These are phyloP conservation scores for Serendipita vermifera DNA, from an alignment of 768 basidiomycete genomes.

Conservation along the genomic window DNA sequence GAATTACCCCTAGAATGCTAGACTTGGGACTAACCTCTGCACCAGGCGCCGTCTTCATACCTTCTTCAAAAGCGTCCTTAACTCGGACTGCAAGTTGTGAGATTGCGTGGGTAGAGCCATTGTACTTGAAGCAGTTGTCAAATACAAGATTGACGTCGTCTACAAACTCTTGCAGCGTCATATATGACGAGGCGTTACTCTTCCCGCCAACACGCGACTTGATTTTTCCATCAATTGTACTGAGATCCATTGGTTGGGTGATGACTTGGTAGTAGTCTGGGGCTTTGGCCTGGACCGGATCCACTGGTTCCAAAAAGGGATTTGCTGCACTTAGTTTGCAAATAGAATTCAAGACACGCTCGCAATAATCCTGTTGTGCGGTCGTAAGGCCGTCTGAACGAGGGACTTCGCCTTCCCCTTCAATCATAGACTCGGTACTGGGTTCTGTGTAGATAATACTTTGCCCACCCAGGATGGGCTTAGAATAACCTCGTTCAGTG, in stretches of 20 bases:
- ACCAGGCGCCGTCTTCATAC: constrained; percentile 64
- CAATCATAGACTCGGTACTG: too few relatives aligned
- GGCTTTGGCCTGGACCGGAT: constrained; percentile 43
- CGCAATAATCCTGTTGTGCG: not conserved
- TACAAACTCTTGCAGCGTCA: constrained; percentile 86
- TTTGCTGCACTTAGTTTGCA: constrained; percentile 24
- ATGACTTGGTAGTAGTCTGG: constrained; percentile 89
- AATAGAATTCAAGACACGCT: not conserved
- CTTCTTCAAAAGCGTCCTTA: constrained; percentile 76
- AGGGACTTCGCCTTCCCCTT: too few relatives aligned
- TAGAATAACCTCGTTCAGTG: too few relatives aligned
- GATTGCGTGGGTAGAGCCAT: constrained; percentile 79
- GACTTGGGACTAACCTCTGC: constrained; percentile 46
- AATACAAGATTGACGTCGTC: constrained; percentile 93
- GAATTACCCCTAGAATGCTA: not conserved
- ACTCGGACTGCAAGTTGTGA: constrained; percentile 64
- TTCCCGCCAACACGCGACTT: constrained; percentile 48
- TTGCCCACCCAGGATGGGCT: too few relatives aligned
- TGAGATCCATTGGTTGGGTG: constrained; percentile 87
- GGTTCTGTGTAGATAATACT: too few relatives aligned
- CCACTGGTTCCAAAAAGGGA: constrained; percentile 81
- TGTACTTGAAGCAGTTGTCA: constrained; percentile 89
- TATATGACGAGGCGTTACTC: constrained; percentile 56
- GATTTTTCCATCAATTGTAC: constrained; percentile 85
- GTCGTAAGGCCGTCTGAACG: too few relatives aligned